These are phyloP conservation scores for Lentinula edodes DNA, from an alignment of 768 basidiomycete species.

Conservation along the genomic window DNA sequence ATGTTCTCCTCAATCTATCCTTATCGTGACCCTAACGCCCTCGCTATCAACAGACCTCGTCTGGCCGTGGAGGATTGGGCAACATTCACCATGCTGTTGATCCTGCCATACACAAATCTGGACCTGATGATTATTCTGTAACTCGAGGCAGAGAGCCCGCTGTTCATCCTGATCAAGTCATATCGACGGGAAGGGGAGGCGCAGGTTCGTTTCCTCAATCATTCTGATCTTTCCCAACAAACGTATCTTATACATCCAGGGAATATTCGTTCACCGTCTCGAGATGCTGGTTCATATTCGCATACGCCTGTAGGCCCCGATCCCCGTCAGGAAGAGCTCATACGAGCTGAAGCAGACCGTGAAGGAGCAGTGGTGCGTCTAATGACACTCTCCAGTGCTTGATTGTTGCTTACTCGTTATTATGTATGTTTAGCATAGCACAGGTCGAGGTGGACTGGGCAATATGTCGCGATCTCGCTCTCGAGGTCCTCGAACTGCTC, in stretches of 20 bases:
- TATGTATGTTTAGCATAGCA: conserved; percentile 36
- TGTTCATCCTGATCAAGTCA: conserved; percentile 29
- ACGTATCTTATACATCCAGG: conserved; percentile 19
- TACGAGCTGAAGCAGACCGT: conserved; percentile 18
- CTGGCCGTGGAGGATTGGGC: conserved; percentile 65
- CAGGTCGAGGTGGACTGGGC: conserved; percentile 61
- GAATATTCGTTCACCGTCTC: conserved; percentile 78
- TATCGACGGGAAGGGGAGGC: conserved; percentile 6
- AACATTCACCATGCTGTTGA: conserved; percentile 52
- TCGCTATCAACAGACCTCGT: conserved; percentile 35
- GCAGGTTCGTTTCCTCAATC: not conserved
- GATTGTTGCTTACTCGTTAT: not conserved
- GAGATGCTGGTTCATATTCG: conserved; percentile 31
- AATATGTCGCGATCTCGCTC: conserved; percentile 54
- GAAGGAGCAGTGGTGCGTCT: conserved; percentile 23
- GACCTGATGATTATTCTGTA: conserved; percentile 49
- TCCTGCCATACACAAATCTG: conserved; percentile 37
- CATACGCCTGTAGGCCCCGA: conserved; percentile 14
- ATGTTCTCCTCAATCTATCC: not conserved
- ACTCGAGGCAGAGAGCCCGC: conserved; percentile 60
- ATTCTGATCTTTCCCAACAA: not conserved
- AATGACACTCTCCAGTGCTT: not conserved
- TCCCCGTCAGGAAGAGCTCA: not conserved
- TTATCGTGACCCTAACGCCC: not conserved
- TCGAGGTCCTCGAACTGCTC: conserved; percentile 33